These are phyloP conservation scores for Penicillium sp. DNA, from an alignment of 2,329 filamentous ascomycete genomes.

Conservation along the genomic window DNA sequence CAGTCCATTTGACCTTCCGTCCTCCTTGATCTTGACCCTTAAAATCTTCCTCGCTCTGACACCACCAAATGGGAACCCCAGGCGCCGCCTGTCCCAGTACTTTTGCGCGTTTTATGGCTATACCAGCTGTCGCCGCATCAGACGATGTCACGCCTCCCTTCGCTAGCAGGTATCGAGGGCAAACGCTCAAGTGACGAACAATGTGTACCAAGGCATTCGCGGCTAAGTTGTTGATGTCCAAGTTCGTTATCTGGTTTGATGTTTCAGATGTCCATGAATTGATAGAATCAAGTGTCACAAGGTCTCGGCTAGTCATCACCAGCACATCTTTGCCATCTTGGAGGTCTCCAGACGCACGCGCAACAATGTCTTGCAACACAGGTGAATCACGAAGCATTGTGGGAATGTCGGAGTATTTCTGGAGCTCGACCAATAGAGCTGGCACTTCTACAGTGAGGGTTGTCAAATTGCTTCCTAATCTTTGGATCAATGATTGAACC, in stretches of 20 bases:
- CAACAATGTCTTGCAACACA: neutral
- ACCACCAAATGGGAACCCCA: neutral
- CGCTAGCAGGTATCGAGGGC: neutral
- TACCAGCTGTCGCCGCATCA: neutral
- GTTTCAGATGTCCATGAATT: neutral
- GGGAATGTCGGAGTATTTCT: neutral
- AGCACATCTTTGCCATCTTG: neutral
- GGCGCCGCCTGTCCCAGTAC: neutral
- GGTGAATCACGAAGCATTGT: neutral
- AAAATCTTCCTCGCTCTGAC: neutral
- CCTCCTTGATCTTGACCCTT: neutral
- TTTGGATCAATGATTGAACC: neutral
- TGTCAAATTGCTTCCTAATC: neutral
- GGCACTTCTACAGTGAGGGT: neutral
- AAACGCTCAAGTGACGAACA: neutral
- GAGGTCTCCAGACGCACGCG: neutral
- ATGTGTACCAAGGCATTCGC: slow-evolving; percentile 1
- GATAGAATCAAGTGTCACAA: neutral
- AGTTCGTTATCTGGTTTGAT: neutral
- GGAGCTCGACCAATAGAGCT: neutral
- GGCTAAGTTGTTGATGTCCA: slow-evolving; percentile 2
- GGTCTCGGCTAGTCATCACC: slow-evolving; percentile 2
- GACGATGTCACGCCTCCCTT: slow-evolving; percentile 1
- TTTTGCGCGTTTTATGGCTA: neutral
- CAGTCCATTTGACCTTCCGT: neutral